phyloP scores from a whole-genome alignment of 768 basidiomycete species.

The Pisolithus sp. region DNA sequence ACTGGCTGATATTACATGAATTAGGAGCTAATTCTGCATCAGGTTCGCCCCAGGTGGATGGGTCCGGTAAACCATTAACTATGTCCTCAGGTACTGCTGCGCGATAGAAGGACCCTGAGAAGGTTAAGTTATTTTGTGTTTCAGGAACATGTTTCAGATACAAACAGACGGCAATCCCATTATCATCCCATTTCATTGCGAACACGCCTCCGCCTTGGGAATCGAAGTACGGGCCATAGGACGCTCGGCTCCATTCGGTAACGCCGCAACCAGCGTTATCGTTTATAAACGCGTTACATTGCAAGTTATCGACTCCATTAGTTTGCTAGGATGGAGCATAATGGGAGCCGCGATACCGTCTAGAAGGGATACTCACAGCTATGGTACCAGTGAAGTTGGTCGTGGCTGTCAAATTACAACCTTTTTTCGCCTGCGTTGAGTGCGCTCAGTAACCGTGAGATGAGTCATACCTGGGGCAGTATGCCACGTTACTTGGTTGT shows the following conservation, averaged over 20 bases:
- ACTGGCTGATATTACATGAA: slow-evolving; percentile 50
- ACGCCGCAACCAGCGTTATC: slow-evolving; percentile 72
- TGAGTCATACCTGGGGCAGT: slow-evolving; percentile 47
- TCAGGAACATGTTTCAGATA: slow-evolving; percentile 5
- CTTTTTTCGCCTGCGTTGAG: slow-evolving; percentile 25
- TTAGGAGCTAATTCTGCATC: slow-evolving; percentile 51
- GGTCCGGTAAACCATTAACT: slow-evolving; percentile 51
- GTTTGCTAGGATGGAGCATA: slow-evolving; percentile 29
- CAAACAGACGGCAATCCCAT: slow-evolving; percentile 71
- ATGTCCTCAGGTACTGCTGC: slow-evolving; percentile 70
- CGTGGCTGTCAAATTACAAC: slow-evolving; percentile 50
- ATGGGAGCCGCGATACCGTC: not conserved
- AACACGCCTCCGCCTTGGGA: slow-evolving; percentile 77
- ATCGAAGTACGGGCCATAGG: slow-evolving; percentile 81
- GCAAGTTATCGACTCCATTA: slow-evolving; percentile 44
- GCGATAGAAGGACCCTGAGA: slow-evolving; percentile 75
- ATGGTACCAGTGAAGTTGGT: slow-evolving; percentile 58
- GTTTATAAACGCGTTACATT: slow-evolving; percentile 48
- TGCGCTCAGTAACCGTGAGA: not conserved
- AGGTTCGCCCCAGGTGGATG: slow-evolving; percentile 62
- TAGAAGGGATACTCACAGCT: slow-evolving; percentile 40
- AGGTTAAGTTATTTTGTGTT: slow-evolving; percentile 2
- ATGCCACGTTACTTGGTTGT: slow-evolving; percentile 83
- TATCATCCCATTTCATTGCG: slow-evolving; percentile 84
- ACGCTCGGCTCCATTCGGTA: slow-evolving; percentile 72